These are phyloP conservation scores for Raddia distichophylla DNA, from an alignment of 176 grass and related monocot genomes.

Conservation along the genomic window DNA sequence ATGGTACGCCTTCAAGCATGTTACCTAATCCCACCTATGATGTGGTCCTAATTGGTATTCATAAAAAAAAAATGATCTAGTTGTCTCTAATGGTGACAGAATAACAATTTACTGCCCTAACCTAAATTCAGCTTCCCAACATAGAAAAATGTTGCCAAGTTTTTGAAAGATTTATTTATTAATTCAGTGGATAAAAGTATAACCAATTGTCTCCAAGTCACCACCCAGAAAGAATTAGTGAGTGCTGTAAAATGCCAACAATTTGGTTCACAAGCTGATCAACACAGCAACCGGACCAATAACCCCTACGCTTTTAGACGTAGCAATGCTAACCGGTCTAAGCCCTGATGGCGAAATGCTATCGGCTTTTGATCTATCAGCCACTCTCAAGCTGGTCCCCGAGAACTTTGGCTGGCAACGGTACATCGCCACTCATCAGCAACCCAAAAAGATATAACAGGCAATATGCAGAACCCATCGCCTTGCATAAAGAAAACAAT, in stretches of 20 bases:
- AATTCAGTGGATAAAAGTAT: not conserved
- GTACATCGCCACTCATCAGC: no score
- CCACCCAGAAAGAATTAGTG: slow-evolving; percentile 5
- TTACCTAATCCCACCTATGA: slow-evolving; percentile 27
- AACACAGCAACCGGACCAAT: no score
- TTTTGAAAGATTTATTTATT: not conserved
- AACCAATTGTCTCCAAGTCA: not conserved
- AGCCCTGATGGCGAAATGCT: no score
- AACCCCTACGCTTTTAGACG: no score
- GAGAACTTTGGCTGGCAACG: no score
- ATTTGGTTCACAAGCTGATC: not conserved
- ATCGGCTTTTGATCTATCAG: no score
- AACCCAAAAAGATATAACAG: not conserved
- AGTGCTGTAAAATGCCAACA: slow-evolving; percentile 6
- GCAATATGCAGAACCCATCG: not conserved
- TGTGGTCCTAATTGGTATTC: slow-evolving; percentile 35
- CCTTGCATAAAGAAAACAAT: not conserved
- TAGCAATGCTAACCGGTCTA: no score
- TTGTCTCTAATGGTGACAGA: slow-evolving; percentile 9
- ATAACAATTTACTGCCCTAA: slow-evolving; percentile 14
- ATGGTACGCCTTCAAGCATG: slow-evolving; percentile 10
- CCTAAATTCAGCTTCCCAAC: slow-evolving; percentile 24
- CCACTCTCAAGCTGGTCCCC: no score
- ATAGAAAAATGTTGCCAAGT: slow-evolving; percentile 20
- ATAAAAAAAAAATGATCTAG: slow-evolving; percentile 13